Conservation (phyloP, 768 basidiomycete genomes). For the Xanthoconium purpureum region DNA sequence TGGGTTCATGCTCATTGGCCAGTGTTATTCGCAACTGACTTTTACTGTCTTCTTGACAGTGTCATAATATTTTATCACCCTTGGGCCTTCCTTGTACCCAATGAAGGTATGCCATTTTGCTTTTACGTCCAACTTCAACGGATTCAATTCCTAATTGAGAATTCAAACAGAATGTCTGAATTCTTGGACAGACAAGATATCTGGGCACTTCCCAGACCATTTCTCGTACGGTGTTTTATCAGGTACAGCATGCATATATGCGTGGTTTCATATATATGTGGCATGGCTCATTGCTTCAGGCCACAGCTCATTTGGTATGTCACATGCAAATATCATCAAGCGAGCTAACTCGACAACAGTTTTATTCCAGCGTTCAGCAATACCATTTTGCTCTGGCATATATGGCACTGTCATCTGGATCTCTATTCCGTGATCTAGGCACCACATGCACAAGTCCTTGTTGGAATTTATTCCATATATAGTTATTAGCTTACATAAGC, state of each 20-base stretch:
- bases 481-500: too few relatives aligned
- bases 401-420: constrained; percentile 35
- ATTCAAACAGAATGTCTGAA: not conserved
- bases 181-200: not conserved
- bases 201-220: not conserved
- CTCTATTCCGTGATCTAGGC: constrained; percentile 22
- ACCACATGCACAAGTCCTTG: not conserved
- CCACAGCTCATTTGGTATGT: constrained; percentile 26
- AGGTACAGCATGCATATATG: not conserved
- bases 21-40: not conserved
- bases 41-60: not conserved
- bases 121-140: not conserved
- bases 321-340: constrained; percentile 31
- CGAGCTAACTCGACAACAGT: constrained; percentile 30
- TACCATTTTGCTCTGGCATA: constrained; percentile 36
- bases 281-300: constrained; percentile 30
- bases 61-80: not conserved
- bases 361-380: constrained; percentile 37
- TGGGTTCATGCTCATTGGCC: not conserved
- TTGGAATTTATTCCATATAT: too few relatives aligned
- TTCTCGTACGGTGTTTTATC: not conserved
- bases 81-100: not conserved
- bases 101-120: not conserved
- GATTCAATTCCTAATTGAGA: not conserved
- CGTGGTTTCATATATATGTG: not conserved